These are phyloP conservation scores for Apiotrichum sp. DNA, from an alignment of 1,284 basidiomycete species.

Conservation along the genomic window DNA sequence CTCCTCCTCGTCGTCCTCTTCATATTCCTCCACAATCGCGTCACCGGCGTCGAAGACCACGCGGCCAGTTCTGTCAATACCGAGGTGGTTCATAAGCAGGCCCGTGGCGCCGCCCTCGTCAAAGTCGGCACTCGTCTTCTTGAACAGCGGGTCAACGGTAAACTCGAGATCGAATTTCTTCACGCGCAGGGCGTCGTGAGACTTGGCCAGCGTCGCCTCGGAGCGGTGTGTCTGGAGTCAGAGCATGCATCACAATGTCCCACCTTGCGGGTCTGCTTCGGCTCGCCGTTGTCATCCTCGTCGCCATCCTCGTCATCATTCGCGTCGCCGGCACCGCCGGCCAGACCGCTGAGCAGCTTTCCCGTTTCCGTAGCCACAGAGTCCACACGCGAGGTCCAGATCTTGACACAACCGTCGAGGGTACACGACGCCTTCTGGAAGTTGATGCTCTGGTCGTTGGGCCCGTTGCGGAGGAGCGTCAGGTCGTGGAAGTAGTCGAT, in stretches of 20 bases:
- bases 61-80: conserved; percentile 73
- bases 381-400: conserved; percentile 98
- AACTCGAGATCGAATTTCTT: conserved; percentile 95
- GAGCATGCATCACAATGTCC: conserved; percentile 1
- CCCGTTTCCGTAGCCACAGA: conserved; percentile 95
- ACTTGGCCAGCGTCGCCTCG: conserved; percentile 78
- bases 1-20: conserved; percentile 59
- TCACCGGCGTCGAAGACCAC: conserved; percentile 97
- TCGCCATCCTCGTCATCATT: conserved; percentile 45
- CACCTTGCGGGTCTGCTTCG: conserved; percentile 35
- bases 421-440: conserved; percentile 98
- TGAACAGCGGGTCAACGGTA: conserved; percentile 92
- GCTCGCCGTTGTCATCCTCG: conserved; percentile 28
- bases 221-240: conserved; percentile 55
- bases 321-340: conserved; percentile 48
- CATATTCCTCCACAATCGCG: conserved; percentile 62
- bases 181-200: conserved; percentile 69
- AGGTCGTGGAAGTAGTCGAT: conserved; percentile 99
- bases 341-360: conserved; percentile 87
- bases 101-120: conserved; percentile 97
- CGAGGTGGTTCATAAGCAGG: conserved; percentile 86
- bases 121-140: conserved; percentile 96
- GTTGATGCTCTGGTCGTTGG: conserved; percentile 83
- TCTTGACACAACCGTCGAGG: conserved; percentile 97
- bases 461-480: conserved; percentile 85